A percentile compares a stretch with the other conserved stretches of the same genome.
These are phyloP conservation scores for Phytophthora hybrid DNA, from an alignment of 352 stramenopile genomes.

Conservation along the genomic window DNA sequence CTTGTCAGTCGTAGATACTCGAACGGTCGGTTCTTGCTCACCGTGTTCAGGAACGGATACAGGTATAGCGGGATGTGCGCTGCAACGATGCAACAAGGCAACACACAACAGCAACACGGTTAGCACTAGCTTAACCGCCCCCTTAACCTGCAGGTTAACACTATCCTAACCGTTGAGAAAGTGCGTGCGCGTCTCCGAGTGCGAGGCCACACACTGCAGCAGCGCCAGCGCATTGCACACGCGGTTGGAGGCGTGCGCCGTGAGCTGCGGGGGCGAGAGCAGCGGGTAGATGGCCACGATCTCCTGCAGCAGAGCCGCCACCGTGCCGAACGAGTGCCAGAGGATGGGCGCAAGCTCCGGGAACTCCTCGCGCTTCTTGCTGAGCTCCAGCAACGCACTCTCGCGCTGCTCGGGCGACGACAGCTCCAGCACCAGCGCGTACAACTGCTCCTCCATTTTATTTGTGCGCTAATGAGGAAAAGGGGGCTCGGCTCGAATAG, in stretches of 20 bases:
- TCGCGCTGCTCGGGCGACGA: slow-evolving; percentile 96
- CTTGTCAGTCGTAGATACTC: slow-evolving; percentile 98
- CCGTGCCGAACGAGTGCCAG: slow-evolving; percentile 98
- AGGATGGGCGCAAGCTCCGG: slow-evolving; percentile 97
- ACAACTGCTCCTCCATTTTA: slow-evolving; percentile 76
- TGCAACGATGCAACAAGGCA: slow-evolving; percentile 14
- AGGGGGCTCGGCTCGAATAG: slow-evolving; percentile 3
- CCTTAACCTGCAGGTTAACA: slow-evolving; percentile 9
- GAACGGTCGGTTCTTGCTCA: slow-evolving; percentile 98
- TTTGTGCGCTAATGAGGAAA: not conserved
- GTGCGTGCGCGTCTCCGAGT: slow-evolving; percentile 96
- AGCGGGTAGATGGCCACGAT: slow-evolving; percentile 99
- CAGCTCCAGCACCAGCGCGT: slow-evolving; percentile 94
- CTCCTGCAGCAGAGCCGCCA: slow-evolving; percentile 97
- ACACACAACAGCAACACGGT: not conserved
- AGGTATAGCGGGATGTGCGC: slow-evolving; percentile 98
- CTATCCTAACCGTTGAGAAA: slow-evolving; percentile 90
- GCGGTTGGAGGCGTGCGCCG: slow-evolving; percentile 96
- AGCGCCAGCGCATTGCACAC: slow-evolving; percentile 99
- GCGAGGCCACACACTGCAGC: slow-evolving; percentile 98
- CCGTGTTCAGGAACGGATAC: slow-evolving; percentile 99
- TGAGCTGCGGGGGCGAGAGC: slow-evolving; percentile 97
- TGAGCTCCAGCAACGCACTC: slow-evolving; percentile 97
- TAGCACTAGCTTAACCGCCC: not conserved
- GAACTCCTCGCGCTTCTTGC: slow-evolving; percentile 98